Percentiles rank a stretch among this genome's conserved stretches.
phyloP scores from a whole-genome alignment of 2,329 filamentous ascomycete species.

The Fusarium falciforme region DNA sequence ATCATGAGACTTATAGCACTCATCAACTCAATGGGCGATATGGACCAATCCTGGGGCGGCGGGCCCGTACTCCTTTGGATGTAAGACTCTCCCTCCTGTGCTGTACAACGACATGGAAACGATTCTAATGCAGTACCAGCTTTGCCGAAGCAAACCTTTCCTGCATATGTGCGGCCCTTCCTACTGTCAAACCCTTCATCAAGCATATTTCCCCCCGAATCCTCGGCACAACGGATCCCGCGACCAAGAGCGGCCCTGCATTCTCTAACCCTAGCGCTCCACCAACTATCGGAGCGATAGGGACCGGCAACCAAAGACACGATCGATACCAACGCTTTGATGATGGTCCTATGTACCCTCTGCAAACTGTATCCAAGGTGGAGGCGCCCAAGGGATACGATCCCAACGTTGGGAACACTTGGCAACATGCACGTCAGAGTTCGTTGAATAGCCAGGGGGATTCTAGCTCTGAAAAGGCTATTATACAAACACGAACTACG shows the following conservation, averaged over 20 bases:
- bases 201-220: constrained; percentile 26
- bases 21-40: constrained; percentile 9
- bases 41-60: constrained; percentile 17
- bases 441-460: constrained; percentile 12
- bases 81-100: neutral
- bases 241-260: constrained; percentile 3
- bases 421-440: neutral
- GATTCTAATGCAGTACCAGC: neutral
- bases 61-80: constrained; percentile 31
- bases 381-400: neutral
- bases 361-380: constrained; percentile 7
- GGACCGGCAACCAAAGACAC: neutral
- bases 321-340: constrained; percentile 14
- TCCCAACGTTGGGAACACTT: neutral
- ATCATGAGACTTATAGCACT: constrained; percentile 26
- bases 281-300: constrained; percentile 17
- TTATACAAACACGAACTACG: constrained; percentile 16
- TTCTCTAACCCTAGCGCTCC: constrained; percentile 20
- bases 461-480: constrained; percentile 19
- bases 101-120: neutral
- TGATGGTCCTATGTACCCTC: constrained; percentile 12
- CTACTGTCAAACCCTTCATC: constrained; percentile 27
- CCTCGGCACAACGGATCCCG: constrained; percentile 1
- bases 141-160: constrained; percentile 31
- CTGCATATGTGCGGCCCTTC: constrained; percentile 22